phyloP scores from a whole-genome alignment of 1,284 basidiomycete species.

The Mrakiaceae sp. region DNA sequence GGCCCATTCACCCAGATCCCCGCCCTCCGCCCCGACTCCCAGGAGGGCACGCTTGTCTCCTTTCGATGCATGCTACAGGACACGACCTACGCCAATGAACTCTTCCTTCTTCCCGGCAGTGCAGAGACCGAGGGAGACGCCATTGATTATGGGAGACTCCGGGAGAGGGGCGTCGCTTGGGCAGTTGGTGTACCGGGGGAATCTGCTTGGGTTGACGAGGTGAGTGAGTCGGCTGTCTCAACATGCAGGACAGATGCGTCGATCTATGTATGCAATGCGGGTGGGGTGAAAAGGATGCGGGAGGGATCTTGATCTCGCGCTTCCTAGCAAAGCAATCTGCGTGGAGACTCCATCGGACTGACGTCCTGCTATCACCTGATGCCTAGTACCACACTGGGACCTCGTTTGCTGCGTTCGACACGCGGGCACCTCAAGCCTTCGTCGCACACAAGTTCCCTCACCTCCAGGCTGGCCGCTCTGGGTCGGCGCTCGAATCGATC shows the following conservation, averaged over 20 bases:
- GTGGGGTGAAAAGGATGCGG: too few relatives aligned
- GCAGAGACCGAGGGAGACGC: background rate
- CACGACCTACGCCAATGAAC: conserved; percentile 8
- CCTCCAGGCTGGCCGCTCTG: background rate
- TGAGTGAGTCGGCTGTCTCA: background rate
- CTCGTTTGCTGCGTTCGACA: too few relatives aligned
- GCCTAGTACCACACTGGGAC: too few relatives aligned
- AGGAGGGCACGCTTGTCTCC: conserved; percentile 5
- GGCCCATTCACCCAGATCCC: background rate
- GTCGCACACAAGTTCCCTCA: conserved; percentile 15
- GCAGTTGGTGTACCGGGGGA: conserved; percentile 16
- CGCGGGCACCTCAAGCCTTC: background rate
- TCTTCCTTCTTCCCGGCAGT: conserved; percentile 7
- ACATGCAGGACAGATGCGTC: too few relatives aligned
- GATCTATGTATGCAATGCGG: too few relatives aligned
- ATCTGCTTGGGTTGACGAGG: conserved; percentile 5
- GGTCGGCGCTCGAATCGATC: background rate
- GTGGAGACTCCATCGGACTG: too few relatives aligned
- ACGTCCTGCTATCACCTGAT: too few relatives aligned
- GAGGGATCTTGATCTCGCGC: too few relatives aligned
- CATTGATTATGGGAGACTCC: conserved; percentile 12
- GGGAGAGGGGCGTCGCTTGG: conserved; percentile 11
- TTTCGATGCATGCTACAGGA: conserved; percentile 17
- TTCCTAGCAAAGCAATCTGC: too few relatives aligned
- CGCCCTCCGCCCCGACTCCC: background rate